These are phyloP conservation scores for Entomortierella beljakovae DNA, from an alignment of 192 early-diverging fungal species.

Conservation along the genomic window DNA sequence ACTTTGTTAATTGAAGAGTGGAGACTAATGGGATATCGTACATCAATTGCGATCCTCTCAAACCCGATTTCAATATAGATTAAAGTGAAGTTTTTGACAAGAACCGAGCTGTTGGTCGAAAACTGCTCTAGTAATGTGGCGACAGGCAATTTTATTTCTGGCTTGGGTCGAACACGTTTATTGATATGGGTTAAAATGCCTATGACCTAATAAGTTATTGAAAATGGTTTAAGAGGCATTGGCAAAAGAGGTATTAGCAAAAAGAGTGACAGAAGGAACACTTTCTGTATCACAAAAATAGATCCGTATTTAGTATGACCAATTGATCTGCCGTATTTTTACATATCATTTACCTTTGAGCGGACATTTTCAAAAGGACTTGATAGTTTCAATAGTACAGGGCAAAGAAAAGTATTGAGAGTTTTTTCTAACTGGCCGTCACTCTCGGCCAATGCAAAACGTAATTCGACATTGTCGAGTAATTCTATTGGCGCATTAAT, in stretches of 20 bases:
- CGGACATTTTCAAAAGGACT: slow-evolving; percentile 57
- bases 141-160: slow-evolving; percentile 70
- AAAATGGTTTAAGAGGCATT: too few relatives aligned
- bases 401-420: slow-evolving; percentile 71
- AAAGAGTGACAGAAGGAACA: too few relatives aligned
- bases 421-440: slow-evolving; percentile 73
- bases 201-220: slow-evolving; percentile 65
- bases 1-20: too few relatives aligned
- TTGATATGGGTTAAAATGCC: slow-evolving; percentile 85
- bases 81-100: slow-evolving; percentile 83
- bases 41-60: slow-evolving; percentile 57
- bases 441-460: slow-evolving; percentile 77
- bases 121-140: slow-evolving; percentile 73
- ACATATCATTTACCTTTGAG: slow-evolving; percentile 55
- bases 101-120: slow-evolving; percentile 50
- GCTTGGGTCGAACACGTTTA: slow-evolving; percentile 79
- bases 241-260: too few relatives aligned
- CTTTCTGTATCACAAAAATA: too few relatives aligned
- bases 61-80: slow-evolving; percentile 90
- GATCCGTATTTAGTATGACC: too few relatives aligned
- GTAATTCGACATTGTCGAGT: slow-evolving; percentile 81
- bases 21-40: slow-evolving; percentile 19
- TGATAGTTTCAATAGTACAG: slow-evolving; percentile 76
- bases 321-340: too few relatives aligned
- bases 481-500: slow-evolving; percentile 24